Percentiles rank a stretch among this genome's conserved stretches.
phyloP scores from a whole-genome alignment of 2,329 filamentous ascomycete species.

The Exophiala spinifera region DNA sequence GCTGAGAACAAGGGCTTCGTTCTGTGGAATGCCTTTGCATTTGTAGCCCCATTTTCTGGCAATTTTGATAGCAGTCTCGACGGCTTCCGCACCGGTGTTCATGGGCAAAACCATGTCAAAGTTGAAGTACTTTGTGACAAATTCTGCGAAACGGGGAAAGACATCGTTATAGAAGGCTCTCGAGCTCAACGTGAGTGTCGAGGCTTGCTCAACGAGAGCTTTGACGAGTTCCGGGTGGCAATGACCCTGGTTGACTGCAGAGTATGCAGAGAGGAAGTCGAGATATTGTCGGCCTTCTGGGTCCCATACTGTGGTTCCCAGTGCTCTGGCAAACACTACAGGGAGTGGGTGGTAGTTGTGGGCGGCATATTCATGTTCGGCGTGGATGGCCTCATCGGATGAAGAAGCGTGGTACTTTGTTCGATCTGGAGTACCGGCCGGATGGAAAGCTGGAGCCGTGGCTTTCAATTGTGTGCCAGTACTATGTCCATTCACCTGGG shows the following conservation, averaged over 20 bases:
- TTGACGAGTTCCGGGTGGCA: conserved; percentile 96
- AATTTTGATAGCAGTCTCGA: conserved; percentile 94
- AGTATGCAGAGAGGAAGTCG: conserved; percentile 97
- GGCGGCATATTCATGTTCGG: conserved; percentile 81
- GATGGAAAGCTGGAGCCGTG: conserved; percentile 41
- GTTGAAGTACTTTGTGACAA: conserved; percentile 81
- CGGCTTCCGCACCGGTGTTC: conserved; percentile 96
- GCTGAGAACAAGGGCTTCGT: conserved; percentile 79
- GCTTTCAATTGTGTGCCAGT: conserved; percentile 35
- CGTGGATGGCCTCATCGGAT: conserved; percentile 72
- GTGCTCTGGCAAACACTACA: conserved; percentile 83
- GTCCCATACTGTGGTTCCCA: conserved; percentile 90
- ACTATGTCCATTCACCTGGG: conserved; percentile 15
- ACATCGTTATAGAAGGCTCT: conserved; percentile 98
- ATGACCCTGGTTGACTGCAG: conserved; percentile 95
- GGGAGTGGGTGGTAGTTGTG: conserved; percentile 99
- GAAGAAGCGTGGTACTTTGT: conserved; percentile 70
- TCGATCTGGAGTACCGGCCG: conserved; percentile 35
- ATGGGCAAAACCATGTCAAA: conserved; percentile 98
- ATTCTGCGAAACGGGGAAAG: conserved; percentile 92
- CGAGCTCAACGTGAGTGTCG: conserved; percentile 84
- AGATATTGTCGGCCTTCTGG: conserved; percentile 93
- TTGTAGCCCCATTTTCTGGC: conserved; percentile 98
- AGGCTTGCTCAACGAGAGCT: conserved; percentile 83
- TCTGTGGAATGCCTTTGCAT: conserved; percentile 81